Evolutionary conservation across 345 rosid species (phyloP).

Genomic region (Combretum micranthum): DNA sequence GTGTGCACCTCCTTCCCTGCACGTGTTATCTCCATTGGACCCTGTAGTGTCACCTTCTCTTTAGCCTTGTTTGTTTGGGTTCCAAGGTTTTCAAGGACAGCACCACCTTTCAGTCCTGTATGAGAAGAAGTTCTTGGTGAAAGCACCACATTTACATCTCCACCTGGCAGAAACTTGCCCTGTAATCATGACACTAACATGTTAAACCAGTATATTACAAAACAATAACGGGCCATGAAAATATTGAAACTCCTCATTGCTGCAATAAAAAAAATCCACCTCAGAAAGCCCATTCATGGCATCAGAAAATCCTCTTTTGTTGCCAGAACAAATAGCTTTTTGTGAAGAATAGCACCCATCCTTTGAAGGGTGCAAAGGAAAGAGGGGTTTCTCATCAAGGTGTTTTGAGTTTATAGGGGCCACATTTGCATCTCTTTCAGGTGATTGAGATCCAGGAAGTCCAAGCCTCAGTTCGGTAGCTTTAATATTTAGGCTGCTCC

Average conservation of each 20-base stretch:
- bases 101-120: constrained; percentile 40
- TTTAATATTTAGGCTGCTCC: constrained; percentile 41
- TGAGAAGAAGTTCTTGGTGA: constrained; percentile 44
- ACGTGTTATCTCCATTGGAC: constrained; percentile 16
- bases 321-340: constrained; percentile 44
- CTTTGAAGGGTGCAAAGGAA: constrained; percentile 48
- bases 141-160: constrained; percentile 26
- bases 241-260: not conserved
- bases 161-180: constrained; percentile 37
- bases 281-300: constrained; percentile 48
- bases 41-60: constrained; percentile 26
- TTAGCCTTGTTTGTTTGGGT: constrained; percentile 35
- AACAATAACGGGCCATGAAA: too few relatives aligned
- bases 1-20: constrained; percentile 1
- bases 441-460: constrained; percentile 69
- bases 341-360: constrained; percentile 32
- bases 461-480: constrained; percentile 70
- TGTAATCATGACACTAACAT: constrained; percentile 10
- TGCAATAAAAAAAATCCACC: constrained; percentile 25
- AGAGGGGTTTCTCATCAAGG: constrained; percentile 51
- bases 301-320: constrained; percentile 67
- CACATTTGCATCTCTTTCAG: constrained; percentile 33
- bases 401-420: constrained; percentile 19
- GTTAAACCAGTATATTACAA: too few relatives aligned
- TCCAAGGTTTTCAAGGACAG: constrained; percentile 39